Conservation (phyloP, 805 yeast genomes). For the Starmera dryadoides region DNA sequence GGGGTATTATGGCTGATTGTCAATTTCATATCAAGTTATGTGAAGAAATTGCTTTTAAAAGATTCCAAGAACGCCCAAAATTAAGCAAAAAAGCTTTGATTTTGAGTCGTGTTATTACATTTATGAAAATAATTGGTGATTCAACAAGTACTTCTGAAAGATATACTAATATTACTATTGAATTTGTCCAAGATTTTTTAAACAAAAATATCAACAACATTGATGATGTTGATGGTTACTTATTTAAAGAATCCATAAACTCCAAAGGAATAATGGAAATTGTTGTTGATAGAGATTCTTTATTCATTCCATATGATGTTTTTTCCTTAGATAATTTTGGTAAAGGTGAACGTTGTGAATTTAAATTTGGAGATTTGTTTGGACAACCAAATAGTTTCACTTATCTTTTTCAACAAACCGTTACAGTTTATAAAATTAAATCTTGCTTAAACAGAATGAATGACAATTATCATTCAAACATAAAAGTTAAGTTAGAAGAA, state of each 20-base stretch:
- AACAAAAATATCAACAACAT: too few species aligned
- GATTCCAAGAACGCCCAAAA: slow-evolving; percentile 58
- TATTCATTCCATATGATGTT: slow-evolving; percentile 22
- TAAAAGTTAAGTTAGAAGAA: not conserved
- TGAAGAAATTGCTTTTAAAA: slow-evolving; percentile 62
- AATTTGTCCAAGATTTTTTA: too few species aligned
- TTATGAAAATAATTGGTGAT: slow-evolving; percentile 69
- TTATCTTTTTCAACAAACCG: too few species aligned
- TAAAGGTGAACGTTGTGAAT: slow-evolving; percentile 19
- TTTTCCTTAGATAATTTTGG: slow-evolving; percentile 29
- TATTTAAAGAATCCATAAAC: slow-evolving; percentile 34
- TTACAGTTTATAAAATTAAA: slow-evolving; percentile 34
- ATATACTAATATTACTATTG: too few species aligned
- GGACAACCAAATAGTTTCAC: too few species aligned
- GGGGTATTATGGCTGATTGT: slow-evolving; percentile 88
- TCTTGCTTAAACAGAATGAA: not conserved
- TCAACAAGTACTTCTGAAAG: slow-evolving; percentile 30
- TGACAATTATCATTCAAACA: slow-evolving; percentile 5
- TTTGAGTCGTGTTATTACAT: slow-evolving; percentile 70
- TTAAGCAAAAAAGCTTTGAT: slow-evolving; percentile 70
- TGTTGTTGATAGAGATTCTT: slow-evolving; percentile 17
- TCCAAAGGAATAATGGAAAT: slow-evolving; percentile 42
- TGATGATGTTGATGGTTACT: slow-evolving; percentile 6
- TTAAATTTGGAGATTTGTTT: too few species aligned
- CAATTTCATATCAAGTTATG: slow-evolving; percentile 68